These are phyloP conservation scores for Zanthoxylum bungeanum DNA, from an alignment of 345 rosid species.

Conservation along the genomic window DNA sequence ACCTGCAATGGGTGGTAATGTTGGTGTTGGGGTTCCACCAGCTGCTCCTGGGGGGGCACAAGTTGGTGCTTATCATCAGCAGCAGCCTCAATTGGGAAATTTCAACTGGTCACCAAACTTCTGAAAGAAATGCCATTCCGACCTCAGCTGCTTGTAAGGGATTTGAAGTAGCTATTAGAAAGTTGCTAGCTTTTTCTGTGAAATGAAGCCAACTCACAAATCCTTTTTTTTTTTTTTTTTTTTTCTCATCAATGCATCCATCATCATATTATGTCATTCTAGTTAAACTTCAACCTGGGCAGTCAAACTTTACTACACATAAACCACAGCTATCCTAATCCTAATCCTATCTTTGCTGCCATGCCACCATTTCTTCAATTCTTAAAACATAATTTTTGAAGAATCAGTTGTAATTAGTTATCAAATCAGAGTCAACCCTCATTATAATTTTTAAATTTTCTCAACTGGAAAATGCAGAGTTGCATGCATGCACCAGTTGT, in stretches of 20 bases:
- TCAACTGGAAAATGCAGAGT: neutral
- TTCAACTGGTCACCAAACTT: conserved; percentile 88
- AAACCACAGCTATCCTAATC: neutral
- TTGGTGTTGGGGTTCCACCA: conserved; percentile 75
- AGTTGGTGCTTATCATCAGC: conserved; percentile 84
- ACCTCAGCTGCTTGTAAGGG: conserved; percentile 39
- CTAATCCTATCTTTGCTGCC: too few species aligned
- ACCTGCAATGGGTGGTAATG: conserved; percentile 73
- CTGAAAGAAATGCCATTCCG: conserved; percentile 43
- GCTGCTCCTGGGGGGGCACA: conserved; percentile 69
- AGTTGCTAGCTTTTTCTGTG: conserved; percentile 28
- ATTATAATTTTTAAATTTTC: neutral
- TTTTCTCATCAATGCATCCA: conserved; percentile 18
- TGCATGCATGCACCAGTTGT: neutral
- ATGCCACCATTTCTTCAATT: too few species aligned
- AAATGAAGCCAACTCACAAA: conserved; percentile 25
- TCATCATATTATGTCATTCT: conserved; percentile 8
- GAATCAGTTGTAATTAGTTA: neutral
- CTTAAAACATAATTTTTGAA: neutral
- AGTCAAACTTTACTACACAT: neutral
- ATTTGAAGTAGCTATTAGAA: conserved; percentile 36
- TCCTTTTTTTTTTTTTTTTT: too few species aligned
- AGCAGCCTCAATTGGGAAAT: conserved; percentile 89
- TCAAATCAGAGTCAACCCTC: neutral
- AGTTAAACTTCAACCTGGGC: neutral